phyloP scores from a whole-genome alignment of 2,329 filamentous ascomycete species.

The Aspergillus sp. region DNA sequence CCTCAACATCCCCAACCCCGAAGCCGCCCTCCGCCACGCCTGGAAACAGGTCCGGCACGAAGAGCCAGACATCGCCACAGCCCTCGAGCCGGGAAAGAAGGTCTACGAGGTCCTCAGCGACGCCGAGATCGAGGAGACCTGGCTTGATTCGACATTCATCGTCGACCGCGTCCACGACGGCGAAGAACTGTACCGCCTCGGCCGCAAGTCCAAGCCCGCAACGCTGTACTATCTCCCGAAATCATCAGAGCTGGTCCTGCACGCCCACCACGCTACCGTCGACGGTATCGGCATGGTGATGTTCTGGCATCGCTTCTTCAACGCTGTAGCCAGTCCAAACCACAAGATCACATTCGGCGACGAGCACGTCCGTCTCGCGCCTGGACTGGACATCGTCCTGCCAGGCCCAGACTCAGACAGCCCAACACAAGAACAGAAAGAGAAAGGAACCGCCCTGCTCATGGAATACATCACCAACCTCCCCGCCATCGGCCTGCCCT shows the following conservation, averaged over 20 bases:
- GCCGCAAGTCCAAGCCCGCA: not conserved
- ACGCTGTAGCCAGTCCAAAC: not conserved
- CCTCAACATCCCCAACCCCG: not conserved
- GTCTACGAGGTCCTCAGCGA: conserved; percentile 1
- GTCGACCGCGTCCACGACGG: not conserved
- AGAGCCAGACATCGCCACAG: not conserved
- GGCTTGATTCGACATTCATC: not conserved
- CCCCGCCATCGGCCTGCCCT: not conserved
- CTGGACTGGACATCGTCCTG: not conserved
- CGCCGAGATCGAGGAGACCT: not conserved
- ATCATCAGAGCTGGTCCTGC: conserved; percentile 4
- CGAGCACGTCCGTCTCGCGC: not conserved
- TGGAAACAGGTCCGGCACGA: conserved; percentile 1
- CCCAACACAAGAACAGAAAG: not conserved
- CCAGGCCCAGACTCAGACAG: not conserved
- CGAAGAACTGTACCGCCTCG: not conserved
- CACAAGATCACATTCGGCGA: not conserved
- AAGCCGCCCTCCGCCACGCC: not conserved
- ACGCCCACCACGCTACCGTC: not conserved
- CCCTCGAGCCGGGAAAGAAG: not conserved
- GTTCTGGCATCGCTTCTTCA: not conserved
- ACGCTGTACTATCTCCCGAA: conserved; percentile 6
- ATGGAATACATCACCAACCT: not conserved
- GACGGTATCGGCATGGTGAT: conserved; percentile 1
- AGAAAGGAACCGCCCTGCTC: not conserved